Base-by-base conservation (phyloP, 2,329 filamentous ascomycete species). In the Talaromyces sp. region DNA sequence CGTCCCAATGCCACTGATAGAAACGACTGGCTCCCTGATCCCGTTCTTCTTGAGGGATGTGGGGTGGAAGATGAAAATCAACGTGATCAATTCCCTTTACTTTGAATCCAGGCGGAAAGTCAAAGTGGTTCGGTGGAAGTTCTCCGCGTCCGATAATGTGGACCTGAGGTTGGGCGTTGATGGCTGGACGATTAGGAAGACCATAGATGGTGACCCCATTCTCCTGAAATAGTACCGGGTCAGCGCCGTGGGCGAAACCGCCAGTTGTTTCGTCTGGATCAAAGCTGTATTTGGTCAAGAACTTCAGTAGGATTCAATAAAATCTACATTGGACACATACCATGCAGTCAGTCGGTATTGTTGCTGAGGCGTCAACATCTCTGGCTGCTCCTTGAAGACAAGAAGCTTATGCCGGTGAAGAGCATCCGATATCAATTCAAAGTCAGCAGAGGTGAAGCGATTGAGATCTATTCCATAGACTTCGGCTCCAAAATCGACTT, bases 1-100 rank as follows among this genome's bases (percentile, higher is more conserved):
- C 75, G 65, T 77, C 75, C 67, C 74, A 77, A 64, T 77, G 75
- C 76, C 76, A 77, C 56, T 76, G 74, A 63, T 76, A 76, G 63
- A 78, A 78, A 2, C 75, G 68, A 39, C 71, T 73, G 39, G 72
- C 70, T 4, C 76, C 76, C 3, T 70, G 69, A 54, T 75, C 75
- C 1, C 75, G 69, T 33, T 79, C 75, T 37, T 69, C 73, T 4
- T 67, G 68, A 4, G 75, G 68, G 16, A 77, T 74, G 56, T 79
- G 77, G 7, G 77, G 77, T n/a, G 76, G 75, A 19, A 77, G 68
- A 63, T 79, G 76, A 66, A 77, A 78, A 27, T 75, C 70, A n/a
- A 68, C 68, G 62, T 77, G 76, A 62, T 77, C 72, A 48, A 77
- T 75, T 5, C 76, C 77, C 65, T 78, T 76, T 56, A 78, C 70